These are phyloP conservation scores for Corymbia maculata DNA, from an alignment of 345 rosid species.

Conservation along the genomic window DNA sequence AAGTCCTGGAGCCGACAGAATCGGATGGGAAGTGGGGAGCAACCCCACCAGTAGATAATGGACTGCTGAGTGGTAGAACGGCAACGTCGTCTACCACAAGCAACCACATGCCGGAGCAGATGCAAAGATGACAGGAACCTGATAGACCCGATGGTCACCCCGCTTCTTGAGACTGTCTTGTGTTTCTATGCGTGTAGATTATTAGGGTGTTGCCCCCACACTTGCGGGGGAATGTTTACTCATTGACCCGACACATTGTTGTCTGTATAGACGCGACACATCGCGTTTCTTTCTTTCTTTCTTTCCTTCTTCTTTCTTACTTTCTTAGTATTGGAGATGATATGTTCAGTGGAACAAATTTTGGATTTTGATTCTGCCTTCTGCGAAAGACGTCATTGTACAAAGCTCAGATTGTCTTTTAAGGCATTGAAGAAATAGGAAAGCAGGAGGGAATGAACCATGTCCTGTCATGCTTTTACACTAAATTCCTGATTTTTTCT, in stretches of 20 bases:
- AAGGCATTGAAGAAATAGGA: not conserved
- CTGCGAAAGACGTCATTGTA: not conserved
- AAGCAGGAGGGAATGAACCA: not conserved
- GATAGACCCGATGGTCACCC: not conserved
- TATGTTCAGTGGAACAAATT: not conserved
- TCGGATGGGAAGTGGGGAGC: slow-evolving; percentile 73
- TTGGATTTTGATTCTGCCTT: not conserved
- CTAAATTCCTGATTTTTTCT: not conserved
- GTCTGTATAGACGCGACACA: not conserved
- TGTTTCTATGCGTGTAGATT: not conserved
- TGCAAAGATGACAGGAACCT: slow-evolving; percentile 38
- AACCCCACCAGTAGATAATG: slow-evolving; percentile 51
- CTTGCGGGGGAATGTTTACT: not conserved
- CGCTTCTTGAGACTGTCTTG: not conserved
- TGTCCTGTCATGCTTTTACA: not conserved
- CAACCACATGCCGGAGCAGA: slow-evolving; percentile 67
- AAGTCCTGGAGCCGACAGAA: slow-evolving; percentile 66
- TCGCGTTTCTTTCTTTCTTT: not conserved
- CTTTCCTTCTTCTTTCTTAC: not conserved
- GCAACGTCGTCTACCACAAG: slow-evolving; percentile 69
- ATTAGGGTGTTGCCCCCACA: slow-evolving; percentile 5
- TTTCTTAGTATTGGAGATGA: not conserved
- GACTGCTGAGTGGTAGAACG: slow-evolving; percentile 45
- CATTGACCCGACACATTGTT: not conserved
- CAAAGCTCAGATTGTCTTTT: not conserved